Evolutionary conservation across 371 early-diverging fungal genomes (phyloP).

Genomic region (Mucor circinelloides): DNA sequence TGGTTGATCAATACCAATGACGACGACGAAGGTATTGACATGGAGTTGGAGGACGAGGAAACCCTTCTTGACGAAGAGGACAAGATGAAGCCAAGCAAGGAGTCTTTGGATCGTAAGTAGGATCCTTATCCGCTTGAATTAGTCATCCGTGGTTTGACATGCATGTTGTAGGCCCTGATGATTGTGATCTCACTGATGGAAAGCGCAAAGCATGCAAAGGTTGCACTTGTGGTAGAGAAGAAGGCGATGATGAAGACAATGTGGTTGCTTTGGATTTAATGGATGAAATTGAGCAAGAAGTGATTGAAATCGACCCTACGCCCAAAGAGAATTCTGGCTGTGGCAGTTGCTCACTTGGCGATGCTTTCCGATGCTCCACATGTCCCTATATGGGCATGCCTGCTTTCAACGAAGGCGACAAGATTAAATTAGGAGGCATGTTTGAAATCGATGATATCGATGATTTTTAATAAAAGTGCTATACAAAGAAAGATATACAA

Average conservation of each 20-base stretch:
- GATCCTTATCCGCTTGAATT: background rate
- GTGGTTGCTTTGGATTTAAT: conserved; percentile 73
- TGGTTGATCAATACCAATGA: conserved; percentile 66
- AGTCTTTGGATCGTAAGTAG: conserved; percentile 44
- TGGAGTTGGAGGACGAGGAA: conserved; percentile 7
- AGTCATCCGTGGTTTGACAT: background rate
- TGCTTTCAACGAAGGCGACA: conserved; percentile 97
- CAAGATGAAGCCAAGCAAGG: conserved; percentile 72
- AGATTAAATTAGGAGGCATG: conserved; percentile 79
- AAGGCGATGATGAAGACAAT: conserved; percentile 65
- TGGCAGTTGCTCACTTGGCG: conserved; percentile 96
- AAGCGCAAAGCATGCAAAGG: conserved; percentile 96
- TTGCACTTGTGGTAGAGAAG: conserved; percentile 94
- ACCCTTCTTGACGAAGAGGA: conserved; percentile 25
- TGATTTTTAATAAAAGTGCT: background rate
- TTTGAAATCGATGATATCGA: conserved; percentile 58
- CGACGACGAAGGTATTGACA: conserved; percentile 28
- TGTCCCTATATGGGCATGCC: conserved; percentile 99
- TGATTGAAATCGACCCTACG: conserved; percentile 61
- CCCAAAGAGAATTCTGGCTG: conserved; percentile 56
- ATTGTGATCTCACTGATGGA: conserved; percentile 64
- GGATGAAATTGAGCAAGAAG: conserved; percentile 48
- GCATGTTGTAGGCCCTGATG: conserved; percentile 49
- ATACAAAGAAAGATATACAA: no score
- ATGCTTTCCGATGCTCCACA: conserved; percentile 98